Base-by-base conservation (phyloP, 495 filamentous ascomycete genomes). In the Trichoderma reesei region DNA sequence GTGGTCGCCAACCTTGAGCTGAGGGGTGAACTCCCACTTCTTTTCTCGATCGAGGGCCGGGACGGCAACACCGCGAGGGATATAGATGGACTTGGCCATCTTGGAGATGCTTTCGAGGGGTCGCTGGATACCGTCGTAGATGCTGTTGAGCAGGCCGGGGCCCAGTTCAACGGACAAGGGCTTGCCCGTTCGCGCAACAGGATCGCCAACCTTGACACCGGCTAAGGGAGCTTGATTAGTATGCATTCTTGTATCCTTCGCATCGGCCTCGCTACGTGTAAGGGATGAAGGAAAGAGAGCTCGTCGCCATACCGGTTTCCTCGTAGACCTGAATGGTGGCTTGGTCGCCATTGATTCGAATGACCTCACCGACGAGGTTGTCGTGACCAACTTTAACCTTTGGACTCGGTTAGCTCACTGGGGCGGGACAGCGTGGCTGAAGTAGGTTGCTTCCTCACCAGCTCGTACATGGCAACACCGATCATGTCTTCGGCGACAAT, bases 391-490 rank as follows among this genome's bases (percentile, higher is more conserved):
- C 92, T 74, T 82, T 86, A 70, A 92, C 88, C 89, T 89, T 72
- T 31, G 0, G 54, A 38, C 11, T 39, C 3, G 46, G 48, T 71
- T 26, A 72, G 69, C 62, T 26, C 60, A 13, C 37, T 67, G 65
- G n/a, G 51, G 64, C 18, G 65, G 10, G 56, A 56, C 13, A 26
- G 26, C 26, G 26, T 14, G 11, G 26, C 51, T 34, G 9, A 34
- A 5, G 13, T 14, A 26, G n/a, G 1, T 11, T 18, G 51, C 6
- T 34, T 13, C 13, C 82, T 66, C 78, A 93, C 93, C 84, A 99
- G 79, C 80, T 99, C 94, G 83, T 99, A 97, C 95, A 99, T 98
- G 72, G 94, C 92, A 86, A 94, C 95, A 72, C 94, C 94, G 72
- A 92, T 89, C 92, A 98, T 96, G 75, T 97, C 86, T 81, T 98